phyloP scores from a whole-genome alignment of 805 yeast genomes.

The Lipomyces yamadae region DNA sequence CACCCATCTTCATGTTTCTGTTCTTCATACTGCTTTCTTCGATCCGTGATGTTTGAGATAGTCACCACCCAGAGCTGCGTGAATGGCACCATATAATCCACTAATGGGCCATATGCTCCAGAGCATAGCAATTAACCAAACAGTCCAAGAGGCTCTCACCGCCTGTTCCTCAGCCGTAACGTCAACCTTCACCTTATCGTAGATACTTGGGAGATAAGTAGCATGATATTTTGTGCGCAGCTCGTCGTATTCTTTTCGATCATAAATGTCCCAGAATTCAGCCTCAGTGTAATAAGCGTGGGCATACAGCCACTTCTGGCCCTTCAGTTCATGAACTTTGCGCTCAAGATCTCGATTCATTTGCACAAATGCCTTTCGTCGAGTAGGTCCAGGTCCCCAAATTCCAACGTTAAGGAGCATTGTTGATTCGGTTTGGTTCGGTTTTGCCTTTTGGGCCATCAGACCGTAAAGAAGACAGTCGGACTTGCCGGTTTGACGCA shows the following conservation, averaged over 20 bases:
- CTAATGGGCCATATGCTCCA: slow-evolving; percentile 15
- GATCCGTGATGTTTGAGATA: slow-evolving; percentile 6
- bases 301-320: slow-evolving; percentile 13
- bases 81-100: slow-evolving; percentile 8
- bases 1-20: too few species aligned
- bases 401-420: slow-evolving; percentile 10
- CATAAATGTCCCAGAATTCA: slow-evolving; percentile 11
- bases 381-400: slow-evolving; percentile 12
- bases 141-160: not conserved
- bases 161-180: slow-evolving; percentile 9
- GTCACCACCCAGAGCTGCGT: slow-evolving; percentile 11
- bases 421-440: slow-evolving; percentile 1
- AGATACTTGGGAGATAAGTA: slow-evolving; percentile 10
- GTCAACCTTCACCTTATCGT: slow-evolving; percentile 13
- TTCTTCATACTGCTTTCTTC: too few species aligned
- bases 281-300: slow-evolving; percentile 13
- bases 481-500: slow-evolving; percentile 11
- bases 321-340: slow-evolving; percentile 11
- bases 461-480: not conserved
- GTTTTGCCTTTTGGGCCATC: slow-evolving; percentile 2
- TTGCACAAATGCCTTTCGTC: slow-evolving; percentile 4
- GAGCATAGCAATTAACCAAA: slow-evolving; percentile 9
- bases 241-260: slow-evolving; percentile 12
- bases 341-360: slow-evolving; percentile 6
- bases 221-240: slow-evolving; percentile 11